These are phyloP conservation scores for Trebouxia sp. DNA, from an alignment of 139 green algal species.

Conservation along the genomic window DNA sequence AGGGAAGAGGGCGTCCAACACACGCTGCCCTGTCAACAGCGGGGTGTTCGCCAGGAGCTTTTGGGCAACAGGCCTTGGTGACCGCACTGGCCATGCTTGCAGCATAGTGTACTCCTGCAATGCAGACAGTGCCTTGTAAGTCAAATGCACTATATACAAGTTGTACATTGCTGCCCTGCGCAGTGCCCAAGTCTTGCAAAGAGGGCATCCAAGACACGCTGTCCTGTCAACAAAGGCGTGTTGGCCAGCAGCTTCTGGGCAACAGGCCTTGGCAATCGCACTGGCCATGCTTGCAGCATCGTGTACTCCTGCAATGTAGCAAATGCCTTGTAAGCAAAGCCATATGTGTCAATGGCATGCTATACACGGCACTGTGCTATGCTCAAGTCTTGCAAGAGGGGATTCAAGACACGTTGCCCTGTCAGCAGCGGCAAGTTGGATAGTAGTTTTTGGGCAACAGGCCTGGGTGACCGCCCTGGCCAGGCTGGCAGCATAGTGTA, in stretches of 20 bases:
- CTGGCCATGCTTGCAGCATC: slow-evolving; percentile 98
- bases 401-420: slow-evolving; percentile 96
- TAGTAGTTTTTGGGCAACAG: slow-evolving; percentile 92
- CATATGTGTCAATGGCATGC: too few relatives aligned
- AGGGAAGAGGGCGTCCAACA: slow-evolving; percentile 97
- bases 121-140: too few relatives aligned
- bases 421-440: slow-evolving; percentile 97
- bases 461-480: slow-evolving; percentile 92
- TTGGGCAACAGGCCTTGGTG: slow-evolving; percentile 86
- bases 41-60: slow-evolving; percentile 96
- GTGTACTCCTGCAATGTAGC: slow-evolving; percentile 75
- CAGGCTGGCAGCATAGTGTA: slow-evolving; percentile 97
- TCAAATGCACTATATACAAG: too few relatives aligned
- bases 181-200: slow-evolving; percentile 58
- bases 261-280: slow-evolving; percentile 88
- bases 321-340: too few relatives aligned
- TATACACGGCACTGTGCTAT: too few relatives aligned
- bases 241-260: slow-evolving; percentile 96
- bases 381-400: slow-evolving; percentile 62
- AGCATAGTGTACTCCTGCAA: too few relatives aligned
- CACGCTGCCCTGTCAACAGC: slow-evolving; percentile 96
- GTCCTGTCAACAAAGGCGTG: slow-evolving; percentile 96
- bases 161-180: too few relatives aligned
- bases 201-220: slow-evolving; percentile 96
- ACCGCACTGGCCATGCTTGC: slow-evolving; percentile 95